A percentile compares a stretch with the other conserved stretches of the same genome.
These are phyloP conservation scores for Rachicladosporium sp. DNA, from an alignment of 2,329 filamentous ascomycete species.

Conservation along the genomic window DNA sequence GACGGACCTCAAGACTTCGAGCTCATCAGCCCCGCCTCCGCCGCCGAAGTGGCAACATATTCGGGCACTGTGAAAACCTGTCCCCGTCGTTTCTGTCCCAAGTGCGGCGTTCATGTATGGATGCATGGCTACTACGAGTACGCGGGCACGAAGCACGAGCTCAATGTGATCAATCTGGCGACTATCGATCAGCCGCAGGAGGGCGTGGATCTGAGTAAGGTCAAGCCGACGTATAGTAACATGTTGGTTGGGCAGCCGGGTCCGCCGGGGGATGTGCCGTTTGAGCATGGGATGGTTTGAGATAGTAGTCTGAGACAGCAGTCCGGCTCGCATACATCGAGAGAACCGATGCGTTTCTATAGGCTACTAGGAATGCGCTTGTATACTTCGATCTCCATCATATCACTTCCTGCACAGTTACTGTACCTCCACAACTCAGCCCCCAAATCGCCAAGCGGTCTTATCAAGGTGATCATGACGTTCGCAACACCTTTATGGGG, in stretches of 20 bases:
- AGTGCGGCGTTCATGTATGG: slow-evolving; percentile 4
- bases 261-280: too few species aligned
- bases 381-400: too few species aligned
- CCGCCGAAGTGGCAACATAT: slow-evolving; percentile 1
- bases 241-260: slow-evolving; percentile 3
- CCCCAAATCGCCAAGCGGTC: too few species aligned
- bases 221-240: slow-evolving; percentile 9
- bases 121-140: slow-evolving; percentile 4
- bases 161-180: slow-evolving; percentile 8
- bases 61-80: slow-evolving; percentile 1
- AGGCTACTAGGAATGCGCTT: too few species aligned
- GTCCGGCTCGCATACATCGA: too few species aligned
- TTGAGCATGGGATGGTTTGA: too few species aligned
- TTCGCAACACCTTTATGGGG: too few species aligned
- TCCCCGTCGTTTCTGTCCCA: slow-evolving; percentile 3
- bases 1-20: slow-evolving; percentile 1
- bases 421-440: too few species aligned
- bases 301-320: too few species aligned
- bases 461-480: too few species aligned
- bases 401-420: too few species aligned
- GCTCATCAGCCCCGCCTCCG: slow-evolving; percentile 2
- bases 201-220: slow-evolving; percentile 9
- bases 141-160: slow-evolving; percentile 2
- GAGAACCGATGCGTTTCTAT: too few species aligned
- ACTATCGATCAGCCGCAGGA: slow-evolving; percentile 10